Conservation (phyloP, 257 asterid species). For the Forsythia suspensa region DNA sequence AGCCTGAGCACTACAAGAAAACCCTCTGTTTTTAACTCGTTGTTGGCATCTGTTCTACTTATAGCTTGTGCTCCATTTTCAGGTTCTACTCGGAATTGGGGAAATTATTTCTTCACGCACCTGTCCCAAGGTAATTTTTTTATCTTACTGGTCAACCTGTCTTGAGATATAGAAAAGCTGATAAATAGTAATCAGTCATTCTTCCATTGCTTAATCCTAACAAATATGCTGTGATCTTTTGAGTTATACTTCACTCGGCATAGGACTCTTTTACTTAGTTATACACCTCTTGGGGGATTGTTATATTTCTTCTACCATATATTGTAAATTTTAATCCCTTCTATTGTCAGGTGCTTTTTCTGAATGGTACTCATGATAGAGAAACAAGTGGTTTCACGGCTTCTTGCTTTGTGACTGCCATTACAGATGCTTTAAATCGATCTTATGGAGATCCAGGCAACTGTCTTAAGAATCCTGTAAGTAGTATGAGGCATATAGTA, state of each 20-base stretch:
- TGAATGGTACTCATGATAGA: constrained; percentile 87
- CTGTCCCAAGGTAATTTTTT: constrained; percentile 72
- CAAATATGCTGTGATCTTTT: constrained; percentile 4
- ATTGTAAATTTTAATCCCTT: constrained; percentile 15
- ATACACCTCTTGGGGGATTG: not conserved
- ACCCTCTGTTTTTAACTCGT: not conserved
- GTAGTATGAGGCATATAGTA: constrained; percentile 29
- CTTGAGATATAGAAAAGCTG: not conserved
- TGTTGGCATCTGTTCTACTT: not conserved
- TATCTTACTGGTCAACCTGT: not conserved
- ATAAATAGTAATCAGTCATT: constrained; percentile 13
- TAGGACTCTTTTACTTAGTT: not conserved
- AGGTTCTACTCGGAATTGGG: constrained; percentile 91
- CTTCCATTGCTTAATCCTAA: not conserved
- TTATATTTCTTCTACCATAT: constrained; percentile 1
- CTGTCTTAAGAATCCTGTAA: constrained; percentile 64
- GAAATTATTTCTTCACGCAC: constrained; percentile 72
- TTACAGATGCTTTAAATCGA: constrained; percentile 88
- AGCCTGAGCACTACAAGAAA: not conserved
- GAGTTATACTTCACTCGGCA: not conserved
- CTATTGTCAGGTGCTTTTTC: constrained; percentile 68
- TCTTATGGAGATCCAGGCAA: constrained; percentile 71
- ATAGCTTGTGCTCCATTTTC: constrained; percentile 26
- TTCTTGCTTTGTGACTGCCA: constrained; percentile 88
- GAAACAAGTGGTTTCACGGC: constrained; percentile 86